phyloP scores from a whole-genome alignment of 2,329 filamentous ascomycete genomes.

The Trichoderma afroharzianum region DNA sequence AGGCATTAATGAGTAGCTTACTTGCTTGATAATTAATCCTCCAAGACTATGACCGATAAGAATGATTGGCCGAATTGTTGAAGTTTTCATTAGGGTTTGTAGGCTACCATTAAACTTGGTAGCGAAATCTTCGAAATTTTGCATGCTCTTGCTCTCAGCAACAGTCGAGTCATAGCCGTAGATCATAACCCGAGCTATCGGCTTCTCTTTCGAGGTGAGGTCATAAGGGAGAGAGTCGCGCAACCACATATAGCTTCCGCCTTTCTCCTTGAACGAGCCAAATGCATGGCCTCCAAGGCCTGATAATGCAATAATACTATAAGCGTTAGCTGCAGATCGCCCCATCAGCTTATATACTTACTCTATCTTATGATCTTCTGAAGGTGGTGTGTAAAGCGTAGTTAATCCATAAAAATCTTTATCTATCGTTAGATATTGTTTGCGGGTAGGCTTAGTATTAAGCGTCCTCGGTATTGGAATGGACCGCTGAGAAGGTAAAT shows the following conservation, averaged over 20 bases:
- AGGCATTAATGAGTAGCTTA: neutral
- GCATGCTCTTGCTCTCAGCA: neutral
- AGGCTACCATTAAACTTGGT: neutral
- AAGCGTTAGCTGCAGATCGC: neutral
- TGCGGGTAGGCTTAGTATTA: neutral
- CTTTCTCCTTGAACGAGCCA: neutral
- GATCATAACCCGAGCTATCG: neutral
- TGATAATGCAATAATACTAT: neutral
- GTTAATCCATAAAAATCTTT: neutral
- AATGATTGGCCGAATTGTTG: neutral
- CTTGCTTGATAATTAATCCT: neutral
- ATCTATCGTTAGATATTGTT: neutral
- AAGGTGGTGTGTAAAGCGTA: neutral
- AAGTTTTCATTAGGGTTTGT: neutral
- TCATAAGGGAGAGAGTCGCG: neutral
- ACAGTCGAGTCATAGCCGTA: neutral
- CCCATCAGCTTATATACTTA: neutral
- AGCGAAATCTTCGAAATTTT: neutral
- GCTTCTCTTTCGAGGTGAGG: neutral
- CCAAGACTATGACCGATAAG: neutral
- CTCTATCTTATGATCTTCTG: neutral
- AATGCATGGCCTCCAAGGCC: neutral
- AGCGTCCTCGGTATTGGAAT: neutral
- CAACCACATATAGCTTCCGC: neutral
- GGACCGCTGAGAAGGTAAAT: neutral